Percentiles rank a stretch among this genome's conserved stretches.
Evolutionary conservation across 208 protist genomes (phyloP).

Genomic region (Leishmania tarentolae): DNA sequence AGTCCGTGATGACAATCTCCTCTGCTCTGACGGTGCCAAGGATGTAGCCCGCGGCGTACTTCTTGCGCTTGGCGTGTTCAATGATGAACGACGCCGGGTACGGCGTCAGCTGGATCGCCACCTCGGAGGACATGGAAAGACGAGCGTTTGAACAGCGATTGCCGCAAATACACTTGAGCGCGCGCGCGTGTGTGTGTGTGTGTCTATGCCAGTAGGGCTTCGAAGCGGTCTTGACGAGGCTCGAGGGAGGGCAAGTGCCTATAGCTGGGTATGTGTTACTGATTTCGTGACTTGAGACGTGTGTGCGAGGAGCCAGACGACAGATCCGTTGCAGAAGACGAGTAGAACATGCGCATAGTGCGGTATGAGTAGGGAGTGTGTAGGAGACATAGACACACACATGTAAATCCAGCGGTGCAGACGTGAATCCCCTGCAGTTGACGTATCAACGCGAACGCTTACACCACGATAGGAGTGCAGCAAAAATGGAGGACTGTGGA

Average conservation of each 20-base stretch:
- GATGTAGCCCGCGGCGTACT: slow-evolving; percentile 65
- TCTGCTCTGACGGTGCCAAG: slow-evolving; percentile 51
- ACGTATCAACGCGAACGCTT: not conserved
- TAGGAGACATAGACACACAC: not conserved
- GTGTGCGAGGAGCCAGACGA: not conserved
- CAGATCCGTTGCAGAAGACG: not conserved
- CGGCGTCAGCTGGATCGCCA: slow-evolving; percentile 47
- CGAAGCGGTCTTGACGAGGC: not conserved
- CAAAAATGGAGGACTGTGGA: not conserved
- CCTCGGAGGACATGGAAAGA: slow-evolving; percentile 13
- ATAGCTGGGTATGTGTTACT: not conserved
- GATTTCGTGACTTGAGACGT: not conserved
- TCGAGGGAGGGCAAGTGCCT: not conserved
- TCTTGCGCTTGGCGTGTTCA: slow-evolving; percentile 81
- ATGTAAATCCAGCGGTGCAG: not conserved
- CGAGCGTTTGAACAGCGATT: not conserved
- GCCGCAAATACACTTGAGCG: not conserved
- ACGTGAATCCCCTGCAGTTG: no score
- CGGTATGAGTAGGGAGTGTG: not conserved
- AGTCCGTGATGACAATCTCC: slow-evolving; percentile 64
- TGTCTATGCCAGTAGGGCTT: not conserved
- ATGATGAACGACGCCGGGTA: slow-evolving; percentile 83
- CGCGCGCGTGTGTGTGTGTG: not conserved
- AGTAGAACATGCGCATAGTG: not conserved
- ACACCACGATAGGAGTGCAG: not conserved